Evolutionary conservation across 345 rosid species (phyloP), one percentile per base, ranked within the genome.

Genomic region (Syzygium aromaticum): DNA sequence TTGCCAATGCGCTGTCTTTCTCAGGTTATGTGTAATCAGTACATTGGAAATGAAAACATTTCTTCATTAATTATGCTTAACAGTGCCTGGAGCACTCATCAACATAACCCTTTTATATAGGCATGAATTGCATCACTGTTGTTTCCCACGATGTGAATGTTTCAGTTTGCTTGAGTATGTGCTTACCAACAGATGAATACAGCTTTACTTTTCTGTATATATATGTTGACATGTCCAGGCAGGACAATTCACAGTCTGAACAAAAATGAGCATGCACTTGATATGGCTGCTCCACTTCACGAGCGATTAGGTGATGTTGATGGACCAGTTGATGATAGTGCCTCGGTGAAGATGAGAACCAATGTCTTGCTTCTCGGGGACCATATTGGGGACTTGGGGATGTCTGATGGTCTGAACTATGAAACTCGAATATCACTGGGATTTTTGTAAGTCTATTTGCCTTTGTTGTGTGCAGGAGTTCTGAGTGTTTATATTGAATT

Each of bases 191-290:
- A 78, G 27, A 61, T 57, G 30, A 17, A 67, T 85, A 16, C 53
- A 30, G 57, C 27, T 54, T 23, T 57, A 53, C 51, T 51, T 49
- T 38, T 77, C 46, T 57, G 84, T 77, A 43, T 84, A 43, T 84
- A 56, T 22, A 84, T 77, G 19, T 11, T 33, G 87, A 54, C 85
- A 9, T 49, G 84, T 86, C 22, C 95, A 96, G 97, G 98, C 84
- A 95, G 94, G 95, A 90, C 92, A 53, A 97, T 97, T 90, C 99
- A 96, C 56, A 93, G 93, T 88, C 92, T 95, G 88, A 97, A 96
- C 90, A 97, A 97, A 90, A 97, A 97, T 86, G 95, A 96, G 88
- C 99, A 93, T 88, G 98, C 98, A 88, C 93, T 96, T 86, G 99
- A 94, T 89, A 96, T 96, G 96, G 95, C 98, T 91, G 93, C 93